phyloP scores from a whole-genome alignment of 305 asterid species.

The Solanum hybrid region DNA sequence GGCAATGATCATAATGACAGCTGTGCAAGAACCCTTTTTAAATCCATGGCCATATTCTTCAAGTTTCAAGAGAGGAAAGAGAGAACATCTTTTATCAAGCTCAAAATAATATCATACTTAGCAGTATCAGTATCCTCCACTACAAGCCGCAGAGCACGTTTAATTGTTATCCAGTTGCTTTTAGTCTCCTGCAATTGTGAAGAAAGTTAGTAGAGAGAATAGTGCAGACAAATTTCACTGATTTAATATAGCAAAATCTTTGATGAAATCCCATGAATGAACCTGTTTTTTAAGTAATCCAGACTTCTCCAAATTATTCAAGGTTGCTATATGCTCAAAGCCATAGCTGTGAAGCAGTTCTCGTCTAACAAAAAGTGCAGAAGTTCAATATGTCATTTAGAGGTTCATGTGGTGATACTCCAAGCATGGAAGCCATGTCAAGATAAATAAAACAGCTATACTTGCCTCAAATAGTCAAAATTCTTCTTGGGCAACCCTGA shows the following conservation, averaged over 20 bases:
- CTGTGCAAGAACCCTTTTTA: not conserved
- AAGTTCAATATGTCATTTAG: slow-evolving; percentile 2
- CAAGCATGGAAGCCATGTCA: not conserved
- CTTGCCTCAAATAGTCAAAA: slow-evolving; percentile 90
- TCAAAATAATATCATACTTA: slow-evolving; percentile 39
- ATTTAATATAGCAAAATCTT: not conserved
- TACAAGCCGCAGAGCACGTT: slow-evolving; percentile 78
- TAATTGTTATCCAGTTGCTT: slow-evolving; percentile 80
- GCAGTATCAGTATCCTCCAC: slow-evolving; percentile 89
- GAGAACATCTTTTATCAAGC: not conserved
- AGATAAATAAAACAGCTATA: not conserved
- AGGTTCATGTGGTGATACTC: not conserved
- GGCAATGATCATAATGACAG: not conserved
- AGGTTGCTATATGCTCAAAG: slow-evolving; percentile 81
- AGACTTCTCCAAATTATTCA: slow-evolving; percentile 89
- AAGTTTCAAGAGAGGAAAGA: not conserved
- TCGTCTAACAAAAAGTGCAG: slow-evolving; percentile 38
- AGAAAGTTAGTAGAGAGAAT: not conserved
- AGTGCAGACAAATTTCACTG: not conserved
- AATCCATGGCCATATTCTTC: not conserved
- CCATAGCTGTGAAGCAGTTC: slow-evolving; percentile 95
- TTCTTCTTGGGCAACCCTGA: slow-evolving; percentile 78
- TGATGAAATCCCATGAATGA: not conserved
- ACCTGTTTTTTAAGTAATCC: slow-evolving; percentile 91
- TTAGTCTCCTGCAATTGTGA: slow-evolving; percentile 61